A percentile compares a stretch with the other conserved stretches of the same genome.
Conservation (phyloP, 2,329 filamentous ascomycete genomes). For the Sporothrix pallida region DNA sequence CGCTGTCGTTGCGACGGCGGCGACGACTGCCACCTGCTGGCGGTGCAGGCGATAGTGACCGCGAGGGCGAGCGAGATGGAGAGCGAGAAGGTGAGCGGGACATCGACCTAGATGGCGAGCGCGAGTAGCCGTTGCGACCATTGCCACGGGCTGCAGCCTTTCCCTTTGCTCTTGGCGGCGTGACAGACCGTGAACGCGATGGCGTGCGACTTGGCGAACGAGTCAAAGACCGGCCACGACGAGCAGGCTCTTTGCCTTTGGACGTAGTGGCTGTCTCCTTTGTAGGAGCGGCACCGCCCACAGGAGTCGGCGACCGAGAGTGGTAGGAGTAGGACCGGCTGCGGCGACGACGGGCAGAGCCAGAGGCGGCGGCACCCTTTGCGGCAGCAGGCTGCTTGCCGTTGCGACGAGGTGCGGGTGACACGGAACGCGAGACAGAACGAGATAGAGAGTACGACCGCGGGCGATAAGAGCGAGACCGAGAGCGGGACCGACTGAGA, state of each 20-base stretch:
- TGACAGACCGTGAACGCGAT: constrained; percentile 12
- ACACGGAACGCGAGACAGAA: constrained; percentile 23
- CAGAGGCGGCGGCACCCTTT: too few species aligned
- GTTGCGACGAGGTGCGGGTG: constrained; percentile 14
- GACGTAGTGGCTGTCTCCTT: not conserved
- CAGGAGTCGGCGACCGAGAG: constrained; percentile 7
- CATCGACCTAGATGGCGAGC: constrained; percentile 26
- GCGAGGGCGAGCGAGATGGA: constrained; percentile 20
- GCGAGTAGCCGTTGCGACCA: constrained; percentile 7
- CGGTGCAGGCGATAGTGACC: constrained; percentile 23
- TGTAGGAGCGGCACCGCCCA: not conserved
- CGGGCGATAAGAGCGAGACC: constrained; percentile 38
- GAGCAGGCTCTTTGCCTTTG: constrained; percentile 5
- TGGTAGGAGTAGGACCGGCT: constrained; percentile 24
- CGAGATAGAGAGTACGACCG: constrained; percentile 7
- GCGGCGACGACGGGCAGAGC: not conserved
- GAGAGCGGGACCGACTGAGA: not conserved
- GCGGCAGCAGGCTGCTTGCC: constrained; percentile 13
- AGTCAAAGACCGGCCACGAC: constrained; percentile 13
- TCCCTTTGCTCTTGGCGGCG: not conserved
- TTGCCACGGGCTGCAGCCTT: not conserved
- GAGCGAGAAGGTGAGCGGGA: constrained; percentile 2
- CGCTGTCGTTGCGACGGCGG: constrained; percentile 37
- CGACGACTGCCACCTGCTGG: constrained; percentile 34
- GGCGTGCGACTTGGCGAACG: constrained; percentile 23